phyloP scores from a whole-genome alignment of 495 filamentous ascomycete species.

The Penicillium argentinense region DNA sequence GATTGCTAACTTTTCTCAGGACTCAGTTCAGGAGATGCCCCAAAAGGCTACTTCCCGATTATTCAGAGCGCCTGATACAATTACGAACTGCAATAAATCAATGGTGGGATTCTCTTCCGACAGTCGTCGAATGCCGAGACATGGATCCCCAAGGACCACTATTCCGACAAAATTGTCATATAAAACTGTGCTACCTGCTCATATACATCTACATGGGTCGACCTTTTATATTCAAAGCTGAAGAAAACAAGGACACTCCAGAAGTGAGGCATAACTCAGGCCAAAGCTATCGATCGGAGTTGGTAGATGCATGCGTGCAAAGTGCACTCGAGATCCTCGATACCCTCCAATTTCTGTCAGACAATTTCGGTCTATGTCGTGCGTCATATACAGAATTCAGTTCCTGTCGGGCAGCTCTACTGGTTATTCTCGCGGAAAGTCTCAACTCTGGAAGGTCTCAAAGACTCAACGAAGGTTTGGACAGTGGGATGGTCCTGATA shows the following conservation, averaged over 20 bases:
- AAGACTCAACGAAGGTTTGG: slow-evolving; percentile 11
- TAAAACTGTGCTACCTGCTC: slow-evolving; percentile 46
- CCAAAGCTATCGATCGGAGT: slow-evolving; percentile 29
- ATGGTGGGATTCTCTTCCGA: slow-evolving; percentile 44
- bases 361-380: slow-evolving; percentile 43
- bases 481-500: slow-evolving; percentile 19
- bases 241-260: slow-evolving; percentile 16
- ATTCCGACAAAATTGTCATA: slow-evolving; percentile 43
- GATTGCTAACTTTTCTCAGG: background rate
- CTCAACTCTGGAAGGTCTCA: slow-evolving; percentile 24
- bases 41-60: slow-evolving; percentile 35
- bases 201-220: slow-evolving; percentile 47
- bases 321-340: slow-evolving; percentile 47
- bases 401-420: slow-evolving; percentile 47
- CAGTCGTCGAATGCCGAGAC: slow-evolving; percentile 34
- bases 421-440: slow-evolving; percentile 47
- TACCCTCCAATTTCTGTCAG: slow-evolving; percentile 38
- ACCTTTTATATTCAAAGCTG: slow-evolving; percentile 42
- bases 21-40: slow-evolving; percentile 36
- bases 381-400: slow-evolving; percentile 51
- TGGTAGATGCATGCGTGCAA: slow-evolving; percentile 44
- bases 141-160: slow-evolving; percentile 30
- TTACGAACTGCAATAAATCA: slow-evolving; percentile 35
- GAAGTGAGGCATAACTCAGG: slow-evolving; percentile 14
- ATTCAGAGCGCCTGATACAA: slow-evolving; percentile 36